A percentile compares a stretch with the other conserved stretches of the same genome.
These are phyloP conservation scores for Boletus reticuloceps DNA, from an alignment of 768 basidiomycete species.

Conservation along the genomic window DNA sequence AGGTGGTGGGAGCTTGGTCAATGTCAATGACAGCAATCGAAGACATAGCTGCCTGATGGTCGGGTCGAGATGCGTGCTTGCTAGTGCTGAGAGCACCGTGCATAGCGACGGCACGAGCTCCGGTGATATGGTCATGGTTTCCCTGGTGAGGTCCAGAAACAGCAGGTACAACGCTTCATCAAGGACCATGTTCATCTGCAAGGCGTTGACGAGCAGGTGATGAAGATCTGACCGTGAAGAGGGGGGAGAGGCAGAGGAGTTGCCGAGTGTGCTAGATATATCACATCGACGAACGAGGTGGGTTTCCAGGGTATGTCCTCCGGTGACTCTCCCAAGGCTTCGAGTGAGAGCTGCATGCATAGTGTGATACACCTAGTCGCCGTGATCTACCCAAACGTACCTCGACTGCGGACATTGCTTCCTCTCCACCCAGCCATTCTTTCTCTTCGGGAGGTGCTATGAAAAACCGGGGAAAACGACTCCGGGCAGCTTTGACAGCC, in stretches of 20 bases:
- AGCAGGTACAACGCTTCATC: slow-evolving; percentile 64
- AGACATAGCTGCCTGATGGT: slow-evolving; percentile 57
- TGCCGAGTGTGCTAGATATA: slow-evolving; percentile 24
- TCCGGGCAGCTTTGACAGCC: slow-evolving; percentile 46
- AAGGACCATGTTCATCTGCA: slow-evolving; percentile 52
- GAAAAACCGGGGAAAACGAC: slow-evolving; percentile 44
- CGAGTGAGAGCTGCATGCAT: slow-evolving; percentile 30
- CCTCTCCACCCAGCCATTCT: slow-evolving; percentile 42
- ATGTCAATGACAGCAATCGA: slow-evolving; percentile 53
- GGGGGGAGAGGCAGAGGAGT: slow-evolving; percentile 13
- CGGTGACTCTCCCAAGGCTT: slow-evolving; percentile 26
- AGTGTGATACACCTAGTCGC: neutral
- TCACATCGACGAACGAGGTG: slow-evolving; percentile 28
- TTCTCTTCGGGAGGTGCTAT: slow-evolving; percentile 29
- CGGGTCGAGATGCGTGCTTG: slow-evolving; percentile 61
- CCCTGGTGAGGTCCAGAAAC: slow-evolving; percentile 26
- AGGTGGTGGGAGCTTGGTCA: slow-evolving; percentile 45
- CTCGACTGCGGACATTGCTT: slow-evolving; percentile 34
- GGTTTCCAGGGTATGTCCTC: slow-evolving; percentile 7
- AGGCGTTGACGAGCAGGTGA: slow-evolving; percentile 44
- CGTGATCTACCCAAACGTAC: slow-evolving; percentile 32
- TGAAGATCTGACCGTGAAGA: slow-evolving; percentile 28
- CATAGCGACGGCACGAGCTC: slow-evolving; percentile 50
- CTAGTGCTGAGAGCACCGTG: slow-evolving; percentile 50
- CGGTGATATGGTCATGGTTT: slow-evolving; percentile 30